Conservation (phyloP, 2,329 filamentous ascomycete species). For the Apiospora saccharicola region DNA sequence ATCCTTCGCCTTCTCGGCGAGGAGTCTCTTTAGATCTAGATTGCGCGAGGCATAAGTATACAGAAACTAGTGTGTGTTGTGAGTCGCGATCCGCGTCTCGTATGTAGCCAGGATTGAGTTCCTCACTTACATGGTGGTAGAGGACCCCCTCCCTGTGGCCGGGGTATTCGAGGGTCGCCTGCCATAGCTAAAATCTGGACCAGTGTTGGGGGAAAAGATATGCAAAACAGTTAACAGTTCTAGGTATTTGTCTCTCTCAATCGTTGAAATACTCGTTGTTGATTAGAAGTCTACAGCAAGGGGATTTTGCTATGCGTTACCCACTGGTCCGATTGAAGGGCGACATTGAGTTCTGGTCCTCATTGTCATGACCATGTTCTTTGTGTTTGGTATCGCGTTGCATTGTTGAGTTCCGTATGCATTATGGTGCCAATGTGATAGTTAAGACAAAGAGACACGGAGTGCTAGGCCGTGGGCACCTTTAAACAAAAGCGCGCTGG, state of each 20-base stretch:
- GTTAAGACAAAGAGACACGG: background rate
- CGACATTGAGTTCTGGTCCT: background rate
- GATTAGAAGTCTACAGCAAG: too few species aligned
- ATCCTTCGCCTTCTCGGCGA: background rate
- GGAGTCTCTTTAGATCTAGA: background rate
- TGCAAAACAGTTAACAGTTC: background rate
- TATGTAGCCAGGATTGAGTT: background rate
- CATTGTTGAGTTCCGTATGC: conserved; percentile 7
- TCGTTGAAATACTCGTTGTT: background rate
- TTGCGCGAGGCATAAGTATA: background rate
- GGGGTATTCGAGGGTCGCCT: background rate
- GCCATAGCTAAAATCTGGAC: background rate
- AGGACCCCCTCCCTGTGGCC: background rate
- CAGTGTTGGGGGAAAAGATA: background rate
- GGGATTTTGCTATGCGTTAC: background rate
- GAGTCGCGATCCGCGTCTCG: background rate
- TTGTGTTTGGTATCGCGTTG: background rate
- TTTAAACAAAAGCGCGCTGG: background rate
- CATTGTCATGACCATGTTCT: background rate
- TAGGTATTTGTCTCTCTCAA: background rate
- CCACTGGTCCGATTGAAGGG: background rate
- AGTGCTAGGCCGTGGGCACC: background rate
- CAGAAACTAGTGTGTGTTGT: too few species aligned
- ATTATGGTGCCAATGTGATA: background rate
- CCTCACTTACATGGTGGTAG: background rate